A percentile compares a stretch with the other conserved stretches of the same genome.
Conservation (phyloP, 2,329 filamentous ascomycete genomes). For the Aspergillus proliferans region DNA sequence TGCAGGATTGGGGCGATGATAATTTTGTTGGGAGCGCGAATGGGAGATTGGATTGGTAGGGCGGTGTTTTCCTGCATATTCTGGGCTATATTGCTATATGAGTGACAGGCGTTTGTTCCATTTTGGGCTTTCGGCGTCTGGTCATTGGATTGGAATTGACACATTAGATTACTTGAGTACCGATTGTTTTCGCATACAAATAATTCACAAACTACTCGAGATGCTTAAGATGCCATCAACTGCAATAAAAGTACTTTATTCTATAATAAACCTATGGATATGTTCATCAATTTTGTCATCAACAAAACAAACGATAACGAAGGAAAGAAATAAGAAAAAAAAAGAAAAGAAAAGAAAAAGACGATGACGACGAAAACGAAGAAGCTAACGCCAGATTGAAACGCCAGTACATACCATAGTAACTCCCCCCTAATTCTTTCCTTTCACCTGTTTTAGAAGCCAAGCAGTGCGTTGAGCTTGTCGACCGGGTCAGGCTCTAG, state of each 20-base stretch:
- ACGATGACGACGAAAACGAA: too few species aligned
- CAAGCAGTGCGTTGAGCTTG: constrained; percentile 15
- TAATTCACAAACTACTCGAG: too few species aligned
- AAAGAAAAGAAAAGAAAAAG: too few species aligned
- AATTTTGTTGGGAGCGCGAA: constrained; percentile 6
- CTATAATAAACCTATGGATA: too few species aligned
- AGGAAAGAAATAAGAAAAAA: too few species aligned
- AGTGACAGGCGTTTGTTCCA: neutral
- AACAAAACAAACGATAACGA: too few species aligned
- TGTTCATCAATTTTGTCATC: too few species aligned
- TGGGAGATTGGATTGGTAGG: constrained; percentile 32
- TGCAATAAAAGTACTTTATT: too few species aligned
- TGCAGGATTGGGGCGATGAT: constrained; percentile 25
- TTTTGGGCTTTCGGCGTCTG: neutral
- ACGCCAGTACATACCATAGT: neutral
- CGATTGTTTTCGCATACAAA: too few species aligned
- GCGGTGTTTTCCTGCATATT: neutral
- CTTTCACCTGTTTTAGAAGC: neutral
- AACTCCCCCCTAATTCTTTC: neutral
- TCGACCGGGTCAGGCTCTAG: constrained; percentile 22
- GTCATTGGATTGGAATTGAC: neutral
- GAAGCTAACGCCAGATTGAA: neutral
- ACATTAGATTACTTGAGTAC: too few species aligned
- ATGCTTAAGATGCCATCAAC: too few species aligned
- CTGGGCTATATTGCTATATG: neutral